Evolutionary conservation across 2,329 filamentous ascomycete species (phyloP).

Genomic region (Hypomyces rosellus): DNA sequence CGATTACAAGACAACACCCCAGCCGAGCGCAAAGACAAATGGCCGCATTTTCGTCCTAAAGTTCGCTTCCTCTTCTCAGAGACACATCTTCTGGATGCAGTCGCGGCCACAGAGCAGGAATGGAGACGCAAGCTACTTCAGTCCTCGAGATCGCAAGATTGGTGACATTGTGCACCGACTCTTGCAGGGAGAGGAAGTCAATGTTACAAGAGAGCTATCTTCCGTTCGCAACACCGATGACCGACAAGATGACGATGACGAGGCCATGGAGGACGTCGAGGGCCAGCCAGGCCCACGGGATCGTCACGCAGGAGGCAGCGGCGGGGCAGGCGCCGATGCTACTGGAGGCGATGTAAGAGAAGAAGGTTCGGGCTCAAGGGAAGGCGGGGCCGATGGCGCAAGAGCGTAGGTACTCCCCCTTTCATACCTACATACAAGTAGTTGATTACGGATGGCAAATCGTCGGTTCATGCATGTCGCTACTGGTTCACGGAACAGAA

Average conservation of each 20-base stretch:
- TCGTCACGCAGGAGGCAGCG: conserved; percentile 56
- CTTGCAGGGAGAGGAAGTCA: conserved; percentile 81
- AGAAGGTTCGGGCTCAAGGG: conserved; percentile 80
- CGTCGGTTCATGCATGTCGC: conserved; percentile 16
- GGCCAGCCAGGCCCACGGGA: conserved; percentile 54
- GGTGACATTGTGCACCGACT: conserved; percentile 80
- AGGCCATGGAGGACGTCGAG: conserved; percentile 55
- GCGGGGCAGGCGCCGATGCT: conserved; percentile 78
- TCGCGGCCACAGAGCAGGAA: conserved; percentile 70
- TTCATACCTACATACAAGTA: conserved; percentile 14
- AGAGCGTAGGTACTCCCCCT: conserved; percentile 84
- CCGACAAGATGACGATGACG: conserved; percentile 50
- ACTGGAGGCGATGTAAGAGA: conserved; percentile 88
- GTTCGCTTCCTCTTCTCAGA: conserved; percentile 85
- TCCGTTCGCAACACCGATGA: conserved; percentile 49
- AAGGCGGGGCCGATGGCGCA: conserved; percentile 92
- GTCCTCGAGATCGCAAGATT: conserved; percentile 77
- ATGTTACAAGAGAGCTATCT: conserved; percentile 67
- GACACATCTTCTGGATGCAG: conserved; percentile 94
- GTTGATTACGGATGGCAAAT: conserved; percentile 19
- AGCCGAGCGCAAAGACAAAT: conserved; percentile 61
- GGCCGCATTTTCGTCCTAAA: conserved; percentile 91
- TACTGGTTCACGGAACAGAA: conserved; percentile 9
- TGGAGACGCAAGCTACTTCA: conserved; percentile 71
- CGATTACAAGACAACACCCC: conserved; percentile 50